Evolutionary conservation across 2,329 filamentous ascomycete genomes (phyloP), one percentile per base, ranked within the genome.

Genomic region (Trichoderma guizhouense): DNA sequence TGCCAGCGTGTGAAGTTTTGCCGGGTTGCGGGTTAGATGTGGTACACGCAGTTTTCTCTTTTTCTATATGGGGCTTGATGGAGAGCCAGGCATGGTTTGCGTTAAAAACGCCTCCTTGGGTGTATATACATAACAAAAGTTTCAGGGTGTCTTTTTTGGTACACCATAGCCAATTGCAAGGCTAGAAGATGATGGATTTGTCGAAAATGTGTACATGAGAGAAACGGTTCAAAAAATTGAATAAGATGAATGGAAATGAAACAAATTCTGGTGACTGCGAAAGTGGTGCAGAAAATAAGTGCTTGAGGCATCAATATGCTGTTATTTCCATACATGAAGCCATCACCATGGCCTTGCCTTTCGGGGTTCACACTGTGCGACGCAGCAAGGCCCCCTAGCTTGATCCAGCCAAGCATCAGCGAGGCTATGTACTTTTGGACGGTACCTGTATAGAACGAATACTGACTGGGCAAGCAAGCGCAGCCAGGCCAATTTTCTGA

Each of bases 291-390:
- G 47, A 53, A 21, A 53, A 53, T 24, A 24, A 53, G 14, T 53
- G 47, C 14, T 5, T 7, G 21, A 53, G 11, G 5, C 11, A 24
- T 3, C 11, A 14, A 24, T 12, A 53, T 53, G 47, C 47, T 53
- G 21, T 5, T 11, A 14, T 51, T 51, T 51, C 11, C 15, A 1
- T 15, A 24, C 9, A 28, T 69, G 67, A 69, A 62, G 67, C 39
- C 57, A 69, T 69, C 67, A 24, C 63, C 63, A 67, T 3, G 12
- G 21, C 24, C 12, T 24, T 26, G 18, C 39, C 24, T 24, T 51
- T 11, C n/a, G n/a, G 39, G 43, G 58, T 24, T 63, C 64, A 69
- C 71, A 72, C 64, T 72, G 71, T 72, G 71, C 57, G n/a, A 63
- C 71, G 24, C 21, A 28, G 62, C 53, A 39, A 21, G 36, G 62